These are phyloP conservation scores for Apiospora marii DNA, from an alignment of 2,329 filamentous ascomycete genomes.

Conservation along the genomic window DNA sequence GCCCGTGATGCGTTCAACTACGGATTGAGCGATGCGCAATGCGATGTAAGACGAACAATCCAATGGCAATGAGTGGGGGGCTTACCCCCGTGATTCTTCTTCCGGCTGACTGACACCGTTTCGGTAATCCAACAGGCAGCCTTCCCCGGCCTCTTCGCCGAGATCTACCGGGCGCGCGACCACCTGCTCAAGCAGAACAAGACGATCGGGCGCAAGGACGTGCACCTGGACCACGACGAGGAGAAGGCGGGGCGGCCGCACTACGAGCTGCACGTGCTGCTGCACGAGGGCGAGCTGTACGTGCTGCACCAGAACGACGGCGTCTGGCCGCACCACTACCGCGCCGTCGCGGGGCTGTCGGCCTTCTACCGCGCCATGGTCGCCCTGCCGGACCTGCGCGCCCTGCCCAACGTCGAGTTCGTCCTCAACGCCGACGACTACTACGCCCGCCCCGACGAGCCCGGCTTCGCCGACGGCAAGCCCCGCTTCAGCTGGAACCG, in stretches of 20 bases:
- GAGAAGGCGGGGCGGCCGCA: background rate
- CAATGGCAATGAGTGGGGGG: no score
- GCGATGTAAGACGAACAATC: background rate
- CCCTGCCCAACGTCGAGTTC: slow-evolving; percentile 35
- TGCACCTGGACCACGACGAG: slow-evolving; percentile 6
- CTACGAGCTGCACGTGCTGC: slow-evolving; percentile 14
- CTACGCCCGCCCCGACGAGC: slow-evolving; percentile 21
- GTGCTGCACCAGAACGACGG: slow-evolving; percentile 14
- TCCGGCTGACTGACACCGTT: background rate
- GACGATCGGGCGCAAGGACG: background rate
- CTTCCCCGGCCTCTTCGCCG: slow-evolving; percentile 16
- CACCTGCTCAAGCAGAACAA: slow-evolving; percentile 14
- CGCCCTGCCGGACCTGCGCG: slow-evolving; percentile 31
- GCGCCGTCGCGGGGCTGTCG: slow-evolving; percentile 34
- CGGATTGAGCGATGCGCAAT: slow-evolving; percentile 1
- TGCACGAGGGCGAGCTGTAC: slow-evolving; percentile 8
- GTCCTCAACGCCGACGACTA: slow-evolving; percentile 35
- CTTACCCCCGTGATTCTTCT: background rate
- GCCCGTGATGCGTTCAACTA: slow-evolving; percentile 5
- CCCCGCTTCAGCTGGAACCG: slow-evolving; percentile 35
- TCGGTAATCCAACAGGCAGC: background rate
- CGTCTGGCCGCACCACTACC: slow-evolving; percentile 28
- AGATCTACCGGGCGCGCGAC: slow-evolving; percentile 14
- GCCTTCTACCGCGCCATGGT: slow-evolving; percentile 34
- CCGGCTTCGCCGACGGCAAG: slow-evolving; percentile 30